A percentile compares a stretch with the other conserved stretches of the same genome.
Evolutionary conservation across 2,329 filamentous ascomycete genomes (phyloP).

Genomic region (Aspergillus aculeatinus): DNA sequence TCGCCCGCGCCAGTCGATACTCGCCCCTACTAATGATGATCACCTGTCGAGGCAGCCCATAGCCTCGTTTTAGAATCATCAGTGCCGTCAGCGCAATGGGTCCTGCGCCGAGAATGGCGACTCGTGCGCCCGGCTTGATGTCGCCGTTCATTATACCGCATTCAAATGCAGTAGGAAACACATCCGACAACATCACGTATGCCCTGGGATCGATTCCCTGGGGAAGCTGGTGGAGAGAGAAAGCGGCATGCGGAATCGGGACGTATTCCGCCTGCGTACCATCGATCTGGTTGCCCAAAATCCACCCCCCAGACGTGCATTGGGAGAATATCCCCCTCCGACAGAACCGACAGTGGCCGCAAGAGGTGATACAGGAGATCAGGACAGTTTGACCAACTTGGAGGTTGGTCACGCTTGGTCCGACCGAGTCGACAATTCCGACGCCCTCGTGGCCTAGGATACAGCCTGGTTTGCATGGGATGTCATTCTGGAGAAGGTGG

Average conservation of each 20-base stretch:
- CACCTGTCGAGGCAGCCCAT: constrained; percentile 50
- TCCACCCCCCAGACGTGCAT: constrained; percentile 56
- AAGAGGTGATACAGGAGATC: constrained; percentile 53
- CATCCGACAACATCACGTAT: constrained; percentile 54
- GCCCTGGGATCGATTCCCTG: constrained; percentile 25
- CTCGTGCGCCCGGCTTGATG: constrained; percentile 52
- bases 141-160: constrained; percentile 54
- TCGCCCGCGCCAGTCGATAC: constrained; percentile 49
- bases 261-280: constrained; percentile 58
- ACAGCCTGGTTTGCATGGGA: constrained; percentile 47
- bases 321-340: constrained; percentile 54
- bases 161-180: constrained; percentile 58
- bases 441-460: constrained; percentile 57
- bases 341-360: constrained; percentile 54
- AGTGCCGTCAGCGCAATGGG: constrained; percentile 57
- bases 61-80: constrained; percentile 54
- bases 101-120: constrained; percentile 57
- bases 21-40: constrained; percentile 55
- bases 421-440: constrained; percentile 49
- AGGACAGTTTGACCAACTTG: constrained; percentile 54
- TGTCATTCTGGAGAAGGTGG: constrained; percentile 57
- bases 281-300: constrained; percentile 54
- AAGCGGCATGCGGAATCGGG: constrained; percentile 53
- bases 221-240: constrained; percentile 41
- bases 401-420: constrained; percentile 48